A percentile compares a stretch with the other conserved stretches of the same genome.
Evolutionary conservation across 768 basidiomycete species (phyloP).

Genomic region (Lactarius indigo): DNA sequence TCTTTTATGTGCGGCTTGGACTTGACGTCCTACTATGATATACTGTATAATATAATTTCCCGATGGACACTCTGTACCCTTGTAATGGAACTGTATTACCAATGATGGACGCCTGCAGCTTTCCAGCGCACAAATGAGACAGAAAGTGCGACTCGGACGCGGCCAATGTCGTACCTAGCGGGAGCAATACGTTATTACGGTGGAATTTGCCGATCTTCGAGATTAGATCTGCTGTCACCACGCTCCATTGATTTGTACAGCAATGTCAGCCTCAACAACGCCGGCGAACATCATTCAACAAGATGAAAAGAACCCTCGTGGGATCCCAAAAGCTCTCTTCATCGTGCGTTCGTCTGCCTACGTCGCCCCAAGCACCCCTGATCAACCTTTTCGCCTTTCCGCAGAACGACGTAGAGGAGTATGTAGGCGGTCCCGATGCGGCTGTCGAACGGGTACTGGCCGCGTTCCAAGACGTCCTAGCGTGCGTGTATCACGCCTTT

Average conservation of each 20-base stretch:
- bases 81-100: not conserved
- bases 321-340: constrained; percentile 94
- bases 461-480: constrained; percentile 86
- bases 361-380: not conserved
- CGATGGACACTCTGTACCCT: not conserved
- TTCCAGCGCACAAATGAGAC: too few species aligned
- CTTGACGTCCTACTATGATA: too few species aligned
- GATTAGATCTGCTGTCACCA: constrained; percentile 5
- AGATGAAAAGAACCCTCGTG: constrained; percentile 72
- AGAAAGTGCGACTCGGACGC: too few species aligned
- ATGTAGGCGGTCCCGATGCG: constrained; percentile 73
- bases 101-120: not conserved
- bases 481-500: constrained; percentile 61
- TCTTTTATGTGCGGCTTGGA: not conserved
- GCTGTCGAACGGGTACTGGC: constrained; percentile 76
- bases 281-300: constrained; percentile 30
- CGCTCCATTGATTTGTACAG: not conserved
- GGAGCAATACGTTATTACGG: not conserved
- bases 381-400: not conserved
- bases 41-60: not conserved
- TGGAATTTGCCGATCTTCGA: not conserved
- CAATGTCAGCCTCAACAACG: constrained; percentile 22
- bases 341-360: constrained; percentile 53
- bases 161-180: too few species aligned
- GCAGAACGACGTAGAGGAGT: constrained; percentile 84